These are phyloP conservation scores for Phaffomyces thermotolerans DNA, from an alignment of 805 yeast species.

Conservation along the genomic window DNA sequence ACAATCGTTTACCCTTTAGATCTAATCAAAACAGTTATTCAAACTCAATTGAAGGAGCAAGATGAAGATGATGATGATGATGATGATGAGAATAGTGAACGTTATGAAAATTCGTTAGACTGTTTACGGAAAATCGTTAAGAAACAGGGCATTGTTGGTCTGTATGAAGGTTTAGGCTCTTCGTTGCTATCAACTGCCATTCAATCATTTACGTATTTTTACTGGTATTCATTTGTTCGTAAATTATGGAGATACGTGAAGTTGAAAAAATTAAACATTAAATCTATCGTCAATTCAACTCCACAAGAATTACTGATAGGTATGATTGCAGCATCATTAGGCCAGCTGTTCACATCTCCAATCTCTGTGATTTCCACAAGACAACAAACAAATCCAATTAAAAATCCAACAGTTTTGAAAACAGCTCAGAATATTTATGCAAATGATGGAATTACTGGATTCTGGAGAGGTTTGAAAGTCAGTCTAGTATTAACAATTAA, in stretches of 20 bases:
- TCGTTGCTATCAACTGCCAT: conserved; percentile 65
- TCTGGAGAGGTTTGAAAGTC: conserved; percentile 82
- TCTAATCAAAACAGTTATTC: conserved; percentile 67
- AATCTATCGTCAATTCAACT: conserved; percentile 35
- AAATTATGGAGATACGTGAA: conserved; percentile 35
- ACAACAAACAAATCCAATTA: conserved; percentile 45
- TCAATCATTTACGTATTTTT: conserved; percentile 76
- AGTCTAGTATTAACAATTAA: conserved; percentile 70
- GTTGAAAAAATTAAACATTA: conserved; percentile 27
- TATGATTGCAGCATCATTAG: conserved; percentile 74
- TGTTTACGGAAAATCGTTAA: conserved; percentile 50
- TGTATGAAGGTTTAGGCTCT: conserved; percentile 67
- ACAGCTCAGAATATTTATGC: conserved; percentile 45
- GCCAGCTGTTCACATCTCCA: conserved; percentile 78
- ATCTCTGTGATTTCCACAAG: conserved; percentile 64
- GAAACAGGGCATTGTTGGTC: conserved; percentile 56
- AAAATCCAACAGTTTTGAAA: conserved; percentile 28
- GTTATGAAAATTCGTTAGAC: conserved; percentile 54
- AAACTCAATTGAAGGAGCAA: conserved; percentile 44
- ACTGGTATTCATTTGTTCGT: conserved; percentile 76
- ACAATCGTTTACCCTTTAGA: conserved; percentile 76
- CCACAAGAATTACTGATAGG: conserved; percentile 66
- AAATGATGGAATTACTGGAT: conserved; percentile 61
- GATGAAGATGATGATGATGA: conserved; percentile 6
- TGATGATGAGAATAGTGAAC: conserved; percentile 8